phyloP scores from a whole-genome alignment of 306 rosid genomes.

The Cucurbita argyrosperma region DNA sequence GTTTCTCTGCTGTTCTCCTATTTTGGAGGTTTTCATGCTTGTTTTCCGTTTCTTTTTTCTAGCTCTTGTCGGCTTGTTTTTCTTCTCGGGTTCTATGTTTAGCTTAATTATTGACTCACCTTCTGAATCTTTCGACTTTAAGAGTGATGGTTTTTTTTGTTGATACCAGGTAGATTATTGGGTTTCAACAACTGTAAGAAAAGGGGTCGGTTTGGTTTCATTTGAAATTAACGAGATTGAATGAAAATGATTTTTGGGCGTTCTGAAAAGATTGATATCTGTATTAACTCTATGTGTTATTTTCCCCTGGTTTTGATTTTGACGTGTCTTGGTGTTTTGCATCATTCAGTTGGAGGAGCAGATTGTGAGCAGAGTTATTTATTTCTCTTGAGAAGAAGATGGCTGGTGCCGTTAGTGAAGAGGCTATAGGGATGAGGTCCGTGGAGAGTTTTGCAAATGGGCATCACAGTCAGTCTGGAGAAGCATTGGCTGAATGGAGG shows the following conservation, averaged over 20 bases:
- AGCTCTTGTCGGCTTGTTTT: not conserved
- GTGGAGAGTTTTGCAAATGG: conserved; percentile 58
- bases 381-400: conserved; percentile 35
- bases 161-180: not conserved
- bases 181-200: not conserved
- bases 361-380: conserved; percentile 25
- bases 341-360: conserved; percentile 21
- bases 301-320: not conserved
- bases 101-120: conserved; percentile 15
- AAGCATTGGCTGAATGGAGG: conserved; percentile 92
- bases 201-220: not conserved
- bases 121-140: conserved; percentile 20
- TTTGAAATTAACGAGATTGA: not conserved
- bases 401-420: conserved; percentile 79
- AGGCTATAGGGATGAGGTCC: conserved; percentile 61
- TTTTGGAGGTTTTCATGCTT: conserved; percentile 12
- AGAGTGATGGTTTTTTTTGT: not conserved
- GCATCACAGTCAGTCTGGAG: conserved; percentile 68
- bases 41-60: conserved; percentile 14
- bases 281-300: not conserved
- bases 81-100: not conserved
- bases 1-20: conserved; percentile 16
- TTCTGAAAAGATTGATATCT: not conserved
- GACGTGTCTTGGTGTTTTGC: not conserved
- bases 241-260: not conserved